These are phyloP conservation scores for Rehmannia glutinosa DNA, from an alignment of 257 asterid genomes.

Conservation along the genomic window DNA sequence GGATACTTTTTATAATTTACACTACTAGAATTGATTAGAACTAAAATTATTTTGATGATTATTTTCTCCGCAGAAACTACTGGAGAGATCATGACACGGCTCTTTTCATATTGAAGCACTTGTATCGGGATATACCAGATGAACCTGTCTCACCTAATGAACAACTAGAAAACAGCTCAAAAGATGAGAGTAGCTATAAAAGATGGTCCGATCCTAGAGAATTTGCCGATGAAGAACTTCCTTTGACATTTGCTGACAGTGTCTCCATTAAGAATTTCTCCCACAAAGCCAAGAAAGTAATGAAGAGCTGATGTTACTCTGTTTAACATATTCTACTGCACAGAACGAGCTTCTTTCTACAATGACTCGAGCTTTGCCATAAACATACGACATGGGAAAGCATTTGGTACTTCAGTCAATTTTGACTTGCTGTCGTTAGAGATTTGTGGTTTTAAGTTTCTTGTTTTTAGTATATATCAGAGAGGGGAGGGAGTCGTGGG, in stretches of 20 bases:
- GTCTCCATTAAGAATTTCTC: constrained; percentile 50
- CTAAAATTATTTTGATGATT: background rate
- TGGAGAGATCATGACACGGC: constrained; percentile 96
- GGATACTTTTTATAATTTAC: background rate
- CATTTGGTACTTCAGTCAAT: background rate
- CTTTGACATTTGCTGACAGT: constrained; percentile 78
- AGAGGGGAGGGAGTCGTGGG: too few relatives aligned
- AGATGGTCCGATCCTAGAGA: constrained; percentile 62
- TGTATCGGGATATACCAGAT: constrained; percentile 74
- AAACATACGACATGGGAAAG: background rate
- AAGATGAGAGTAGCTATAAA: constrained; percentile 23
- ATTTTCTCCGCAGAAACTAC: constrained; percentile 57
- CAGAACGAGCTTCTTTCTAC: background rate
- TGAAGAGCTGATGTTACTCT: constrained; percentile 21
- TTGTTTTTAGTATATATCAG: too few relatives aligned
- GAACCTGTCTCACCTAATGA: constrained; percentile 34
- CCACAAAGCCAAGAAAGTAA: constrained; percentile 38
- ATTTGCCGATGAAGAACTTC: constrained; percentile 60
- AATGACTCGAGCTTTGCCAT: background rate
- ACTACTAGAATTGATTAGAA: too few relatives aligned
- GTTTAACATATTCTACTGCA: background rate
- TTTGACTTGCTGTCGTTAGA: background rate
- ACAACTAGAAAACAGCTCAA: constrained; percentile 33
- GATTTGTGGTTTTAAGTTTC: too few relatives aligned
- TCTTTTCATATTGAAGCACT: constrained; percentile 84